phyloP scores from a whole-genome alignment of 2,329 filamentous ascomycete species.

The Calonectria multiphialidica region DNA sequence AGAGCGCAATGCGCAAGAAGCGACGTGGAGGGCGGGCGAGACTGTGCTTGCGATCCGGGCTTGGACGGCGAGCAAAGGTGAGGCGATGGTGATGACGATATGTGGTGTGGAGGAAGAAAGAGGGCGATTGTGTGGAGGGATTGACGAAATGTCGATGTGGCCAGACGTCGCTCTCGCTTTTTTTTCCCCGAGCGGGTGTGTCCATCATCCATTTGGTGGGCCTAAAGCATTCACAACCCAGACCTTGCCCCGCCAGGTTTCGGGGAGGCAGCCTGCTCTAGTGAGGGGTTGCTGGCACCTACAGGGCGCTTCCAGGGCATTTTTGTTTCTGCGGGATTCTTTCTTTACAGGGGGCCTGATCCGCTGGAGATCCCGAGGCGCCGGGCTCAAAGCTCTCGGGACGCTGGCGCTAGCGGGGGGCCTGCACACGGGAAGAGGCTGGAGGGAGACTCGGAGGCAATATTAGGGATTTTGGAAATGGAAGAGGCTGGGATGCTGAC shows the following conservation, averaged over 20 bases:
- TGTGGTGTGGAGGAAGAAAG: conserved; percentile 1
- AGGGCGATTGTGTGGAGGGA: conserved; percentile 17
- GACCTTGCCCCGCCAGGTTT: conserved; percentile 13
- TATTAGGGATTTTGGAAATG: not conserved
- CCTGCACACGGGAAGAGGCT: not conserved
- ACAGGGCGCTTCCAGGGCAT: not conserved
- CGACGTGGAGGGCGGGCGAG: not conserved
- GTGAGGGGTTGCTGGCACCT: not conserved
- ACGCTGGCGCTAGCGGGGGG: conserved; percentile 1
- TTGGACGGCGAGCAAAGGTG: not conserved
- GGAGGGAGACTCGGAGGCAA: not conserved
- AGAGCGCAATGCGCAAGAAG: conserved; percentile 20
- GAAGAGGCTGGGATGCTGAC: conserved; percentile 1
- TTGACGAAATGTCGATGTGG: conserved; percentile 26
- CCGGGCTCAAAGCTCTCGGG: not conserved
- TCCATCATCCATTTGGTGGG: conserved; percentile 13
- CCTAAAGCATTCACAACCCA: not conserved
- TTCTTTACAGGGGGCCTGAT: not conserved
- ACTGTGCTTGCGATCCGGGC: not conserved
- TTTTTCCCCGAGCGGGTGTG: conserved; percentile 10
- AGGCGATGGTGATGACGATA: conserved; percentile 21
- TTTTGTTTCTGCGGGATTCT: not conserved
- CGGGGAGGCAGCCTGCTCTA: conserved; percentile 7
- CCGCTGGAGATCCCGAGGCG: conserved; percentile 15
- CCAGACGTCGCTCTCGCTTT: conserved; percentile 18